Conservation (phyloP, 371 early-diverging fungal genomes). For the Thermomucor indicae-seudaticae region DNA sequence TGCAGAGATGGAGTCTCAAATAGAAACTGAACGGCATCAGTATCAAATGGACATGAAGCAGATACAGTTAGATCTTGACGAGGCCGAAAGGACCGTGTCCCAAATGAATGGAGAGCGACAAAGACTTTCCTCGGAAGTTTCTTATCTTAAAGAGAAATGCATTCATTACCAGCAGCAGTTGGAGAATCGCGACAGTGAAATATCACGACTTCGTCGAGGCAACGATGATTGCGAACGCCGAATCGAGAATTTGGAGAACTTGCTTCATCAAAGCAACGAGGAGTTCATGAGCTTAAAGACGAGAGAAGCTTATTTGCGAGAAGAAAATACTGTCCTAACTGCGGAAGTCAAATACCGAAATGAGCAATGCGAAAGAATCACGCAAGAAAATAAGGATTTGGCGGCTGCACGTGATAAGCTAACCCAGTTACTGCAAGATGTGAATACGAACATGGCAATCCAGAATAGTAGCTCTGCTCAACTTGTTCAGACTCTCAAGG, state of each 20-base stretch:
- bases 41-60: slow-evolving; percentile 4
- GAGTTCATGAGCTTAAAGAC: slow-evolving; percentile 4
- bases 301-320: slow-evolving; percentile 6
- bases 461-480: background rate
- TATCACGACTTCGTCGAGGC: slow-evolving; percentile 3
- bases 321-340: slow-evolving; percentile 7
- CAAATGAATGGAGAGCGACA: background rate
- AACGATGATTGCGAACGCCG: slow-evolving; percentile 6
- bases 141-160: background rate
- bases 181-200: slow-evolving; percentile 5
- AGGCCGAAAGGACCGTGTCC: background rate
- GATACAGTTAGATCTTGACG: background rate
- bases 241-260: slow-evolving; percentile 4
- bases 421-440: slow-evolving; percentile 5
- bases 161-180: background rate
- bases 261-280: slow-evolving; percentile 8
- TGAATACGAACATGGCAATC: slow-evolving; percentile 2
- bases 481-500: slow-evolving; percentile 4
- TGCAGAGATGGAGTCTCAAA: background rate
- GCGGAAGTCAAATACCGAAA: slow-evolving; percentile 12
- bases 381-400: slow-evolving; percentile 12
- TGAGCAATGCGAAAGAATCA: slow-evolving; percentile 11
- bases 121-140: background rate
- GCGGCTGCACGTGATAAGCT: slow-evolving; percentile 8
- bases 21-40: background rate